Base-by-base conservation (phyloP, 108 stramenopile genomes). In the Ochromonas danica region DNA sequence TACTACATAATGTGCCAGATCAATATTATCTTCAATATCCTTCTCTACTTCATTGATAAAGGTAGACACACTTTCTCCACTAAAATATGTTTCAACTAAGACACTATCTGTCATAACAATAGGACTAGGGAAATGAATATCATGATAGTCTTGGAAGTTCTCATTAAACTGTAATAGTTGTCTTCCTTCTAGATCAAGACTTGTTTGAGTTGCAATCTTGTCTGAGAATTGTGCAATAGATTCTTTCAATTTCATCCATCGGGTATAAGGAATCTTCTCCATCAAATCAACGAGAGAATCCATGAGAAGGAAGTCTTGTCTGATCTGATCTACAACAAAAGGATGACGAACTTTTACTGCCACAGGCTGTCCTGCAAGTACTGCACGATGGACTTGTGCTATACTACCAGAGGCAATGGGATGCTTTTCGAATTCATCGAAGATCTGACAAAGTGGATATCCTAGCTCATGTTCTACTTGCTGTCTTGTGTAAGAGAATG, bases 381-480 rank as follows among this genome's bases (percentile, higher is more conserved):
- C 31, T 0, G 91, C 91, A 57, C 74, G 80, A 85, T 92, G 90
- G 0, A 94, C 89, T 79, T 94, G 93, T 1, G 93, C 93, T 43
- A 94, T 92, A 57, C 81, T 83, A 25, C 93, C 93, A 17, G 91
- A 92, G 22, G 93, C 92, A n/a, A 92, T 57, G 6, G 93, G 93
- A 39, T 71, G 31, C 14, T 22, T 17, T 28, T 91, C 91, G 82
- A 94, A 91, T 17, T 62, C 67, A 0, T 90, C 87, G 80, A 94
- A 93, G 25, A 92, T 88, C 71, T 87, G 33, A 0, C 75, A 25
- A 39, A 87, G 2, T 14, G 2, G 1, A 41, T 25, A 30, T 42
- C 78, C 81, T 40, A 91, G 40, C 60, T 81, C 80, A 0, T 65
- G 35, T 74, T 89, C 82, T 35, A 89, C 78, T 33, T 72, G 80